A percentile compares a stretch with the other conserved stretches of the same genome.
Conservation (phyloP, 768 basidiomycete genomes). For the Collybia mongolica region DNA sequence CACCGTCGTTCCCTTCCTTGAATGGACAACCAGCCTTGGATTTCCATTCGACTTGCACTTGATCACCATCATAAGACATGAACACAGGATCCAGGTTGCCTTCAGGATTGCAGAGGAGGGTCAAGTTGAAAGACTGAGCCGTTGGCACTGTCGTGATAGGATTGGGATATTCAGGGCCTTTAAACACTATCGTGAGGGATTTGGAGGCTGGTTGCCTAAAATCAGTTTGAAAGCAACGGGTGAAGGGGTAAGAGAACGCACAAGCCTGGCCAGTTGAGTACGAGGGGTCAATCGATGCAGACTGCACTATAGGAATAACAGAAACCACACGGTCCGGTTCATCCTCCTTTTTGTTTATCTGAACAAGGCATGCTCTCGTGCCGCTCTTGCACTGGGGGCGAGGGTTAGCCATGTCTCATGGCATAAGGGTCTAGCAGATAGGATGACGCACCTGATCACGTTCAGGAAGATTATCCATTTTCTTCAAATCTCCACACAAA, state of each 20-base stretch:
- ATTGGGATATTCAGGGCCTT: constrained; percentile 62
- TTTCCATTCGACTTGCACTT: constrained; percentile 60
- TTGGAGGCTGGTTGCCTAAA: constrained; percentile 40
- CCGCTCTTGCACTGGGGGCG: constrained; percentile 58
- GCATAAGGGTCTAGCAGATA: constrained; percentile 2
- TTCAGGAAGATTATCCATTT: constrained; percentile 41
- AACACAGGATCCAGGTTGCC: constrained; percentile 47
- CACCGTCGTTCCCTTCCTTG: constrained; percentile 38
- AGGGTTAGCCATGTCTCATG: constrained; percentile 5
- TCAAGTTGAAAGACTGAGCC: constrained; percentile 60
- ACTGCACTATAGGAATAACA: constrained; percentile 73
- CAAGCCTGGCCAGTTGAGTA: constrained; percentile 35
- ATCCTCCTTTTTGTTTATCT: constrained; percentile 57
- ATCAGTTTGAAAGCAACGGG: constrained; percentile 9
- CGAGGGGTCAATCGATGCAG: constrained; percentile 28
- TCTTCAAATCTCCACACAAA: constrained; percentile 60
- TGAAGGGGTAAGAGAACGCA: constrained; percentile 20
- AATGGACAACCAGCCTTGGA: constrained; percentile 57
- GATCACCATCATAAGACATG: constrained; percentile 57
- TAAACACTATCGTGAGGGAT: constrained; percentile 54
- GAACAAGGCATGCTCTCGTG: constrained; percentile 74
- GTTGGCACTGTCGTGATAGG: constrained; percentile 38
- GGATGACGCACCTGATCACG: constrained; percentile 64
- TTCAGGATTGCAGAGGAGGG: constrained; percentile 53
- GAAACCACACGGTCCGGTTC: constrained; percentile 59